Base-by-base conservation (phyloP, 495 filamentous ascomycete genomes). In the Hypoxylon perforatum region DNA sequence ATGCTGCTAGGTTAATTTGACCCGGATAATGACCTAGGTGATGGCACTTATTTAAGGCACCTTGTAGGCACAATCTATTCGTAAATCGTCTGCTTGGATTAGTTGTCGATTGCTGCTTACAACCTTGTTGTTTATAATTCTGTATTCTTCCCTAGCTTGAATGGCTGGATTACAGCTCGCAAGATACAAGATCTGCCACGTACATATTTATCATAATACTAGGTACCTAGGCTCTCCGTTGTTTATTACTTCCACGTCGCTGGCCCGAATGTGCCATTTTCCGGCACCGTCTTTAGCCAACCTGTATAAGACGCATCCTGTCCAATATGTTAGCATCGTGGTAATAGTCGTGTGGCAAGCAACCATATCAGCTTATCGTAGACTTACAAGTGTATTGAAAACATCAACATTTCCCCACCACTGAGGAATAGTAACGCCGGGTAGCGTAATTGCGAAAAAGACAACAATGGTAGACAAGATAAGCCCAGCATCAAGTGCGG, bases 341-440 rank as follows among this genome's bases (percentile, higher is more conserved):
- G 47, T 11, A 28, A 39, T 6, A 47, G 2, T 33, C 8, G 30
- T 33, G 30, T 33, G 8, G 30, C 7, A 39, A 51, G 51, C 0
- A 33, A 51, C 6, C 17, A 19, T 10, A 19, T 46, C 3, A 33
- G 38, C 17, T 19, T 2, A 12, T 9, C 6, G 2, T 36, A 10
- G 11, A 74, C 74, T 73, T 56, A 76, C 74, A 28, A 50, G 18
- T n/a, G 74, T 76, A 17, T 77, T 69, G 41, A 56, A 77, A 4
- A 80, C 74, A 28, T 69, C 76, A 8, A 77, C 75, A 65, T 84
- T 82, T 0, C 82, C 81, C 80, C 80, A 84, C 81, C 82, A 83
- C 23, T 79, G 76, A 21, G 80, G 80, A 15, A 77, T 70, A 1
- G 75, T 75, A 22, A 76, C 78, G 18, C 75, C 57, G 0, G 77